phyloP scores from a whole-genome alignment of 148 eudicot species.

The Diospyros lotus region DNA sequence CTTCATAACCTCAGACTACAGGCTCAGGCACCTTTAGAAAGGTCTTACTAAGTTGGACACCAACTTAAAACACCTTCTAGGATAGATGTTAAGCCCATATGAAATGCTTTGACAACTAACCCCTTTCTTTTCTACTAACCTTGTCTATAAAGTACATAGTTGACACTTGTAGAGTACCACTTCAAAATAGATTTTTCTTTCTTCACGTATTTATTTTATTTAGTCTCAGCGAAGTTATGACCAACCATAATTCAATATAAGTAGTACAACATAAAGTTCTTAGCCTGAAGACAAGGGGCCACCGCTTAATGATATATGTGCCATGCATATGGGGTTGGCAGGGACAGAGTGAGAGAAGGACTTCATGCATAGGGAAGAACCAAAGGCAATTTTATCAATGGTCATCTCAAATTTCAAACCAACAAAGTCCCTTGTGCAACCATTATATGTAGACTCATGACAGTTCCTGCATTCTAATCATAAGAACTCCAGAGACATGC shows the following conservation, averaged over 20 bases:
- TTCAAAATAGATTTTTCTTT: background rate
- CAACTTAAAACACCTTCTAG: too few species aligned
- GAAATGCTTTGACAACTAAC: too few species aligned
- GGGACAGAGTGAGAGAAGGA: background rate
- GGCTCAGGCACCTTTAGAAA: background rate
- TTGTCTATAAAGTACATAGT: background rate
- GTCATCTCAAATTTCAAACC: background rate
- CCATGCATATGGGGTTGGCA: too few species aligned
- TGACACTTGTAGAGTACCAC: background rate
- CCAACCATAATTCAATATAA: background rate
- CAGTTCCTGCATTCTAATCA: background rate
- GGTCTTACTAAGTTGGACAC: too few species aligned
- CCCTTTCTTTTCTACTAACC: background rate
- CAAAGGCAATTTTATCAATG: background rate
- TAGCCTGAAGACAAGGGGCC: background rate
- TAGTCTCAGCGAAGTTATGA: background rate
- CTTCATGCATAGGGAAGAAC: background rate
- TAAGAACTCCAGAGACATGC: background rate
- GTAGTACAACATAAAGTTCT: background rate
- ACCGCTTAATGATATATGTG: background rate
- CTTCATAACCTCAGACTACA: background rate
- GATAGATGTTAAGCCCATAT: too few species aligned
- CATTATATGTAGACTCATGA: background rate
- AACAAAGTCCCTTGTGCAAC: background rate
- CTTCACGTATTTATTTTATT: background rate